A percentile compares a stretch with the other conserved stretches of the same genome.
phyloP scores from a whole-genome alignment of 371 early-diverging fungal genomes.

The Parasitella parasitica region DNA sequence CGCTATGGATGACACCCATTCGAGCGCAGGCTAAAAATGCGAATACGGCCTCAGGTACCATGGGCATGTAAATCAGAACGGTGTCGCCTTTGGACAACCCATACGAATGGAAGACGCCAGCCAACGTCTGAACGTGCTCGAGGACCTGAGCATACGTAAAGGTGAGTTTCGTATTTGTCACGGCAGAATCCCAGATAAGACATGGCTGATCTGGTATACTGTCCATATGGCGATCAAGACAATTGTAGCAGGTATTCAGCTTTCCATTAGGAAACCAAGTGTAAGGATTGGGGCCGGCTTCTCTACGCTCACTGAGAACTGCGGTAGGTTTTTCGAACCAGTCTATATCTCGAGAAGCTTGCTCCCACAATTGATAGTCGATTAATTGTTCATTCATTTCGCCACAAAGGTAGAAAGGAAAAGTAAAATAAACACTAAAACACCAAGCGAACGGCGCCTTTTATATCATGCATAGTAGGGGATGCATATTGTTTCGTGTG shows the following conservation, averaged over 20 bases:
- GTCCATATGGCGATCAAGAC: slow-evolving; percentile 85
- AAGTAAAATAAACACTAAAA: no score
- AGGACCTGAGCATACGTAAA: slow-evolving; percentile 77
- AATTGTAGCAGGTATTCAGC: slow-evolving; percentile 92
- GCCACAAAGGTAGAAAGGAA: neutral
- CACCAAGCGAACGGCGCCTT: no score
- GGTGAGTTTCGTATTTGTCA: slow-evolving; percentile 47
- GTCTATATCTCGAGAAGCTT: slow-evolving; percentile 35
- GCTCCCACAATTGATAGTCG: slow-evolving; percentile 27
- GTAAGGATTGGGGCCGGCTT: slow-evolving; percentile 33
- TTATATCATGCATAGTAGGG: no score
- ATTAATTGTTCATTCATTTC: slow-evolving; percentile 4
- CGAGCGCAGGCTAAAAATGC: slow-evolving; percentile 92
- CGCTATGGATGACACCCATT: slow-evolving; percentile 86
- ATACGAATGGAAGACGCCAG: slow-evolving; percentile 71
- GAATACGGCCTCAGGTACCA: slow-evolving; percentile 86
- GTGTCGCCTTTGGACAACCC: slow-evolving; percentile 81
- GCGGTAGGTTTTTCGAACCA: slow-evolving; percentile 39
- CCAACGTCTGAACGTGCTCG: slow-evolving; percentile 69
- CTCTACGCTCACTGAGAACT: slow-evolving; percentile 17
- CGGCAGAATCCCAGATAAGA: slow-evolving; percentile 81
- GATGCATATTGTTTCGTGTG: neutral
- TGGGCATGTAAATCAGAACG: slow-evolving; percentile 89
- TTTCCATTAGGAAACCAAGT: slow-evolving; percentile 71
- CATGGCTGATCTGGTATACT: slow-evolving; percentile 51